Conservation (phyloP, 1,284 basidiomycete genomes). For the Rhizopogon parksii region DNA sequence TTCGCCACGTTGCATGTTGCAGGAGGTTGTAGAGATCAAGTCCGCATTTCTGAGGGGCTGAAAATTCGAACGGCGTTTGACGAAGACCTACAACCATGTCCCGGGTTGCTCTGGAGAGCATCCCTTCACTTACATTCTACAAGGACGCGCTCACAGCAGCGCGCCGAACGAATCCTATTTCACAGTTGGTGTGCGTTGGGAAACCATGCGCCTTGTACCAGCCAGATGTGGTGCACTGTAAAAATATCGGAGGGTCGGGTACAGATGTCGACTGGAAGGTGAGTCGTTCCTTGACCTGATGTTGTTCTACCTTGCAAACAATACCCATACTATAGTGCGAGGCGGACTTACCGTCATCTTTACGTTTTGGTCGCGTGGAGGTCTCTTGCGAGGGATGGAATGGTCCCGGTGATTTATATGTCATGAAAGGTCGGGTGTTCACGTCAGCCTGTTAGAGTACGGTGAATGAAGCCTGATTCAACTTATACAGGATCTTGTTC, state of each 20-base stretch:
- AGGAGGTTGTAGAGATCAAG: too few relatives aligned
- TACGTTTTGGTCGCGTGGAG: constrained; percentile 76
- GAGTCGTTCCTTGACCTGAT: constrained; percentile 15
- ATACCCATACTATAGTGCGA: constrained; percentile 53
- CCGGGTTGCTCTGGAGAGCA: constrained; percentile 58
- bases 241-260: constrained; percentile 69
- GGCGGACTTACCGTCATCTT: constrained; percentile 76
- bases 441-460: not conserved
- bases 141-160: constrained; percentile 57
- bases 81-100: constrained; percentile 39
- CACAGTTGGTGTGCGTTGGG: constrained; percentile 79
- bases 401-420: constrained; percentile 70
- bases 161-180: constrained; percentile 61
- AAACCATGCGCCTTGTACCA: constrained; percentile 68
- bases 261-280: constrained; percentile 83
- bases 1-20: too few relatives aligned
- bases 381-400: constrained; percentile 90
- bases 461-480: not conserved
- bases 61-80: not conserved
- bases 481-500: constrained; percentile 67
- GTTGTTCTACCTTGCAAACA: not conserved
- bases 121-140: constrained; percentile 78
- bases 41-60: not conserved
- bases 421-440: constrained; percentile 66
- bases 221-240: constrained; percentile 84